These are phyloP conservation scores for Taphrina confusa DNA, from an alignment of 1,139 yeast genomes.

Conservation along the genomic window DNA sequence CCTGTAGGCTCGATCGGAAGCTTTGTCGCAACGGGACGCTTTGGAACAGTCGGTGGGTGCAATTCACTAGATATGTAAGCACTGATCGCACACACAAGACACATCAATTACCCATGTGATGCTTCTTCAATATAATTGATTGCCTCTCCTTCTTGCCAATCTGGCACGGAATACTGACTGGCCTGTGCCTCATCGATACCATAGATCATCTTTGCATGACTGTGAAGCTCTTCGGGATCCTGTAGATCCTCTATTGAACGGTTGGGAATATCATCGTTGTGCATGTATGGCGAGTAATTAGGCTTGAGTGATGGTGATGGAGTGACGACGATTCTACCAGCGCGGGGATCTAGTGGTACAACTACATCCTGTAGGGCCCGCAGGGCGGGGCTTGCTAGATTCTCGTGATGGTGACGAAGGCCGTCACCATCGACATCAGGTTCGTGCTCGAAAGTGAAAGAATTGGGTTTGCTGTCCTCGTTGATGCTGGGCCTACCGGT, in stretches of 20 bases:
- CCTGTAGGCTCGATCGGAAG: conserved; percentile 31
- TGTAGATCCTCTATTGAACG: conserved; percentile 30
- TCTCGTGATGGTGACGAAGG: conserved; percentile 25
- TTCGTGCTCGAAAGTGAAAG: conserved; percentile 31
- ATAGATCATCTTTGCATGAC: conserved; percentile 32
- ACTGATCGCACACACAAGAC: not conserved
- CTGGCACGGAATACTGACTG: conserved; percentile 28
- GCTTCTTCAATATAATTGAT: conserved; percentile 25
- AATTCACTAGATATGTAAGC: not conserved
- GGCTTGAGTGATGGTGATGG: conserved; percentile 28
- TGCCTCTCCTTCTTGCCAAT: conserved; percentile 32
- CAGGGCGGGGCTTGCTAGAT: conserved; percentile 24
- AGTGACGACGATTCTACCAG: conserved; percentile 32
- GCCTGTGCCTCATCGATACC: conserved; percentile 30
- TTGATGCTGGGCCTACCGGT: not conserved
- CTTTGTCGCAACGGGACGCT: conserved; percentile 21
- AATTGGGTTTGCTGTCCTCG: conserved; percentile 11
- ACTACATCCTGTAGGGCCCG: conserved; percentile 27
- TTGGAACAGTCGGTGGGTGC: conserved; percentile 13
- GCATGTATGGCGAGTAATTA: conserved; percentile 22
- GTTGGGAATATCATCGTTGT: conserved; percentile 28
- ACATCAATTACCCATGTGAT: conserved; percentile 18
- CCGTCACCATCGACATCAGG: conserved; percentile 33
- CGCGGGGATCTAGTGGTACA: conserved; percentile 30
- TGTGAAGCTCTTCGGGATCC: conserved; percentile 30